A percentile compares a stretch with the other conserved stretches of the same genome.
phyloP scores from a whole-genome alignment of 73 alveolate genomes.

The Tetrahymena borealis region DNA sequence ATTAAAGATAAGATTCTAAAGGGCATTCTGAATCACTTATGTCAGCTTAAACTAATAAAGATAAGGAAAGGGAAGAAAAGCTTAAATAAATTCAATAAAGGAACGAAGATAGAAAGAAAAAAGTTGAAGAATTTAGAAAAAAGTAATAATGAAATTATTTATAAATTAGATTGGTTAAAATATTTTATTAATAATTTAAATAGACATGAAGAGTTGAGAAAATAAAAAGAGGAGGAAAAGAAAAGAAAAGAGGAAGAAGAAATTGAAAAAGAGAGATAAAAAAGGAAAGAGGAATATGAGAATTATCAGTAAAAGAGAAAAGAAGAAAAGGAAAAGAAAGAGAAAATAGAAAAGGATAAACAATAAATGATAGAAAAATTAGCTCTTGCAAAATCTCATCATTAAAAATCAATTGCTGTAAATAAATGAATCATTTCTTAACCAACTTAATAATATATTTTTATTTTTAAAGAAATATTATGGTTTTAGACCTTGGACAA shows the following conservation, averaged over 20 bases:
- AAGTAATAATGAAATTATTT: neutral
- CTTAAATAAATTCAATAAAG: neutral
- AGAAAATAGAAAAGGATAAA: neutral
- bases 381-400: neutral
- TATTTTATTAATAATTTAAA: neutral
- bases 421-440: neutral
- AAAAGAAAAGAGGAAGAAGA: neutral
- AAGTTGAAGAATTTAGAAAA: neutral
- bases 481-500: neutral
- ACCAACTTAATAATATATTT: neutral
- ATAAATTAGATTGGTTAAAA: neutral
- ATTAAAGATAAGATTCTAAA: neutral
- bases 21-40: neutral
- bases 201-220: neutral
- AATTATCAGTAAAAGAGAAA: neutral
- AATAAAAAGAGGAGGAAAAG: neutral
- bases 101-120: neutral
- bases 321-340: neutral
- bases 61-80: neutral
- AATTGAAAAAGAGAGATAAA: neutral
- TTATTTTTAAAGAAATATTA: neutral
- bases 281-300: neutral
- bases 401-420: neutral
- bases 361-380: neutral
- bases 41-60: neutral